Conservation (phyloP, 352 stramenopile species). For the Phytophthora constricta region DNA sequence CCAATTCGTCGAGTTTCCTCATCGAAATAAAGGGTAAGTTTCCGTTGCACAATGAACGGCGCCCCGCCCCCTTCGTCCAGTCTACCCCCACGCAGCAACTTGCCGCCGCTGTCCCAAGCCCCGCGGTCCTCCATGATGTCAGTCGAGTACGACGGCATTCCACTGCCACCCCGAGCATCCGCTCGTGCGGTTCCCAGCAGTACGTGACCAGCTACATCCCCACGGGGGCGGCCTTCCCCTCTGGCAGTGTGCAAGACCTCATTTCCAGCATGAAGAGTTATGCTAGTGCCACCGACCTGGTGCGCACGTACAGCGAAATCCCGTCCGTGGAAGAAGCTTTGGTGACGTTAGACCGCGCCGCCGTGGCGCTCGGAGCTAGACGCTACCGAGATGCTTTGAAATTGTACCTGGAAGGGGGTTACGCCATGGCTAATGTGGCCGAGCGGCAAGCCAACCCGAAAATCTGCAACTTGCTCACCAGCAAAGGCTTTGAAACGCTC, state of each 20-base stretch:
- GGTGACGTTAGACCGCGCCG: conserved; percentile 72
- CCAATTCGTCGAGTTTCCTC: too few relatives aligned
- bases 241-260: conserved; percentile 68
- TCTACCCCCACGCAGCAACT: conserved; percentile 26
- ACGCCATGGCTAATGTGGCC: conserved; percentile 84
- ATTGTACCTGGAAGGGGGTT: conserved; percentile 84
- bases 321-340: conserved; percentile 84
- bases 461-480: conserved; percentile 86
- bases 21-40: too few relatives aligned
- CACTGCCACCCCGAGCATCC: conserved; percentile 72
- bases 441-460: conserved; percentile 82
- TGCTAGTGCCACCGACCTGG: conserved; percentile 72
- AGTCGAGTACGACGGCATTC: conserved; percentile 65
- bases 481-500: conserved; percentile 87
- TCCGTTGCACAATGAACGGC: conserved; percentile 22
- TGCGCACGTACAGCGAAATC: conserved; percentile 78
- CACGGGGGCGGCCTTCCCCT: conserved; percentile 63
- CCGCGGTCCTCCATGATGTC: conserved; percentile 59
- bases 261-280: conserved; percentile 86
- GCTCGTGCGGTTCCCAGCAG: conserved; percentile 76
- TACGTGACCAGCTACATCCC: conserved; percentile 83
- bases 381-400: conserved; percentile 84
- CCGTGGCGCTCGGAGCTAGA: conserved; percentile 54
- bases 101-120: conserved; percentile 41
- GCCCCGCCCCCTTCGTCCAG: conserved; percentile 35